phyloP scores from a whole-genome alignment of 148 eudicot genomes.

The Fallopia convolvulus region DNA sequence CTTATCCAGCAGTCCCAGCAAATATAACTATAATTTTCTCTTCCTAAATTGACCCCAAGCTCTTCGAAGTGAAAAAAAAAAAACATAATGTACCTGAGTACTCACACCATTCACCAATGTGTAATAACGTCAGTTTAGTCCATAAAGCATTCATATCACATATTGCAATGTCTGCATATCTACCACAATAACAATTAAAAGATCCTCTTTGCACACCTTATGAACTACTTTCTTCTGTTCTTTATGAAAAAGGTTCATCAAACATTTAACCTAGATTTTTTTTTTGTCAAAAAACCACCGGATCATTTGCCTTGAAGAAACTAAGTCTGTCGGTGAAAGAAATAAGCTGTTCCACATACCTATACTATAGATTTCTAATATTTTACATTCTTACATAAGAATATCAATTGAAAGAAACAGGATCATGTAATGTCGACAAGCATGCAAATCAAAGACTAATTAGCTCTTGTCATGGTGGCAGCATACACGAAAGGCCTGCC shows the following conservation, averaged over 20 bases:
- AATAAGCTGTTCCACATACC: neutral
- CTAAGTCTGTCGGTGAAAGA: neutral
- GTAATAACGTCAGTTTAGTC: neutral
- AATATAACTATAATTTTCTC: neutral
- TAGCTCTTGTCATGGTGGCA: neutral
- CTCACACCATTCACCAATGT: neutral
- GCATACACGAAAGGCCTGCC: neutral
- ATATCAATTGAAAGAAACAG: neutral
- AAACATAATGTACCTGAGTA: neutral
- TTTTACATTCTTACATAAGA: neutral
- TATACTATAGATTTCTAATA: neutral
- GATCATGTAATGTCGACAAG: neutral
- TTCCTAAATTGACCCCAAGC: neutral
- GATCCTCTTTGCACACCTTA: too few species aligned
- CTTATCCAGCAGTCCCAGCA: neutral
- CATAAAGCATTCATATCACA: neutral
- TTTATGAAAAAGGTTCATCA: neutral
- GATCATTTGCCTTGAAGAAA: neutral
- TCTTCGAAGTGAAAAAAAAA: neutral
- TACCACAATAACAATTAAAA: neutral
- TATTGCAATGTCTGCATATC: neutral
- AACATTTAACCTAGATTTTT: neutral
- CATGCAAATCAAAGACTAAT: neutral
- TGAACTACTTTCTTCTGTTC: neutral
- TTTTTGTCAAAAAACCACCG: neutral